A percentile compares a stretch with the other conserved stretches of the same genome.
Evolutionary conservation across 2,329 filamentous ascomycete genomes (phyloP).

Genomic region (Aspergillus awamori): DNA sequence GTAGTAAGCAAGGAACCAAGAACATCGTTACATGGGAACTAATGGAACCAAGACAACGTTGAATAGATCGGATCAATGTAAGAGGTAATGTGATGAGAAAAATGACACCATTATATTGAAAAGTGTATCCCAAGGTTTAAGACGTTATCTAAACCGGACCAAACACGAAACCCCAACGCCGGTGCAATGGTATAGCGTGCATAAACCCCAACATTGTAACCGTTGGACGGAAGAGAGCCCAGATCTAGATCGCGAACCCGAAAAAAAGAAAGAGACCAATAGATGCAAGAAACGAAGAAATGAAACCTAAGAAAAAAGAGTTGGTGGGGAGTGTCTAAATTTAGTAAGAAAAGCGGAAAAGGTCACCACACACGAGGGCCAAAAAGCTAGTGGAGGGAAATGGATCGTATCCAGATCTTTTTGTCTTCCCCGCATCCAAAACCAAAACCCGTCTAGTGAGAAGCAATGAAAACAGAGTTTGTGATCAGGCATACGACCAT

Average conservation of each 20-base stretch:
- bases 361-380: background rate
- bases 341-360: constrained; percentile 2
- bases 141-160: background rate
- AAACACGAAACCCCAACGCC: constrained; percentile 18
- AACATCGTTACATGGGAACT: too few species aligned
- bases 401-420: background rate
- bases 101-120: background rate
- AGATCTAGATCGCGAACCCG: constrained; percentile 1
- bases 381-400: constrained; percentile 5
- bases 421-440: too few species aligned
- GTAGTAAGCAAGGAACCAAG: too few species aligned
- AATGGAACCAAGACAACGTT: background rate
- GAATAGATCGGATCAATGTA: background rate
- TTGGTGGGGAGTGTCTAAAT: background rate
- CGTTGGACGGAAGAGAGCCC: constrained; percentile 3
- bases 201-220: background rate
- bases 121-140: background rate
- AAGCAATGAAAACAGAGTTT: constrained; percentile 77
- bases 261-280: background rate
- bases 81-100: background rate
- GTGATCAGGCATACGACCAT: constrained; percentile 87
- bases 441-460: constrained; percentile 52
- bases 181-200: constrained; percentile 20
- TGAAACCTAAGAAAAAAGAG: background rate
- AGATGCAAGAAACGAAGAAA: background rate